Evolutionary conservation across 345 rosid genomes (phyloP).

Genomic region (Hibiscus tridactylites): DNA sequence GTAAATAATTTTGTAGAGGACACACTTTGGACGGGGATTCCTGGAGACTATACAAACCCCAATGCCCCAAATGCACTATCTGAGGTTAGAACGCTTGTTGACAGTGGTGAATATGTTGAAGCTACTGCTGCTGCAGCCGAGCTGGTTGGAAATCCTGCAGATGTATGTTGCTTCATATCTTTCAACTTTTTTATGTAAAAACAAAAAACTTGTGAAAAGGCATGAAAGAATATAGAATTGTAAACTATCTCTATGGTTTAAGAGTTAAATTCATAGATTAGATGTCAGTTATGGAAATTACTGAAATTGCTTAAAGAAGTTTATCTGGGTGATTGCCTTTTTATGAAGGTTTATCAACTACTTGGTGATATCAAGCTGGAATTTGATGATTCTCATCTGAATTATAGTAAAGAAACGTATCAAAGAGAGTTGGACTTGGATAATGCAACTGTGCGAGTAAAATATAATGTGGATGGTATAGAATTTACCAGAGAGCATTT

Average conservation of each 20-base stretch:
- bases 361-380: constrained; percentile 79
- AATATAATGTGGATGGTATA: constrained; percentile 51
- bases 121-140: constrained; percentile 63
- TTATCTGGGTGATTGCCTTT: constrained; percentile 5
- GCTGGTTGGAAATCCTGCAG: constrained; percentile 55
- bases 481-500: constrained; percentile 64
- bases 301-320: background rate
- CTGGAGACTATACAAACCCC: constrained; percentile 59
- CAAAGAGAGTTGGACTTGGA: constrained; percentile 88
- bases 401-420: constrained; percentile 51
- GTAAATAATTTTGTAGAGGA: constrained; percentile 44
- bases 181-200: background rate
- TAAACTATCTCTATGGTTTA: background rate
- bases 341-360: constrained; percentile 65
- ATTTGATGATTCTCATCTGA: constrained; percentile 66
- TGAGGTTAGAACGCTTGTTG: constrained; percentile 65
- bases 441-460: constrained; percentile 63
- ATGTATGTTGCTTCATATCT: constrained; percentile 34
- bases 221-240: background rate
- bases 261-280: background rate
- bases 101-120: constrained; percentile 45
- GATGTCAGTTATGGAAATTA: background rate
- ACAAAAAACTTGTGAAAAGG: background rate
- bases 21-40: constrained; percentile 81
- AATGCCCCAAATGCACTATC: constrained; percentile 54